A percentile compares a stretch with the other conserved stretches of the same genome.
phyloP scores from a whole-genome alignment of 2,329 filamentous ascomycete genomes.

The Calonectria montana region DNA sequence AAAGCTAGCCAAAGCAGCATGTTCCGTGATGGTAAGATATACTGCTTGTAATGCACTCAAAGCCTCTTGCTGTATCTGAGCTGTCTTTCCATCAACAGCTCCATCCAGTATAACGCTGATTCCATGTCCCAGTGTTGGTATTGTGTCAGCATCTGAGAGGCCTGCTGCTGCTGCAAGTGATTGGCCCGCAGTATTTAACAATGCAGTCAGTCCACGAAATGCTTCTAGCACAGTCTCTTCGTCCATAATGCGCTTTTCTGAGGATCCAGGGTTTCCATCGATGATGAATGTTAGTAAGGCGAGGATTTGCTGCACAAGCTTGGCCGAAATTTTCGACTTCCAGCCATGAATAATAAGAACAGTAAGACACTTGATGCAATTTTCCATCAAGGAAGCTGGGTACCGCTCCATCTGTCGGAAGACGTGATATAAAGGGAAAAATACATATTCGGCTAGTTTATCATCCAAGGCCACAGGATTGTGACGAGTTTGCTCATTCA shows the following conservation, averaged over 20 bases:
- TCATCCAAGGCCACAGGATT: slow-evolving; percentile 72
- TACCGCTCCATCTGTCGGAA: slow-evolving; percentile 81
- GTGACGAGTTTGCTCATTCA: slow-evolving; percentile 55
- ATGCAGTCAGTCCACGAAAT: slow-evolving; percentile 74
- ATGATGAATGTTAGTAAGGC: slow-evolving; percentile 86
- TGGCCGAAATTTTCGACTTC: slow-evolving; percentile 75
- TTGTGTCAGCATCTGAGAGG: slow-evolving; percentile 67
- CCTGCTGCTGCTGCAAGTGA: slow-evolving; percentile 61
- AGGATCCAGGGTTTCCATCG: slow-evolving; percentile 73
- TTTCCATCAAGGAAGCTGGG: slow-evolving; percentile 78
- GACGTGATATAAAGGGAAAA: slow-evolving; percentile 91
- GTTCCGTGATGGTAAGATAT: slow-evolving; percentile 73
- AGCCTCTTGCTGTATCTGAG: slow-evolving; percentile 78
- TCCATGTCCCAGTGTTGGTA: slow-evolving; percentile 85
- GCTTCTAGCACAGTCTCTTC: slow-evolving; percentile 82
- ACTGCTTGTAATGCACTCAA: slow-evolving; percentile 72
- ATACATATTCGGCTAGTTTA: slow-evolving; percentile 92
- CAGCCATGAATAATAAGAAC: slow-evolving; percentile 83
- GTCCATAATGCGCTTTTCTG: slow-evolving; percentile 58
- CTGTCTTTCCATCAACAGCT: slow-evolving; percentile 71
- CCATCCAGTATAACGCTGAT: slow-evolving; percentile 84
- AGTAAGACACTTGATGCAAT: slow-evolving; percentile 79
- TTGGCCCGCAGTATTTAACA: slow-evolving; percentile 71
- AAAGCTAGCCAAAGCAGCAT: slow-evolving; percentile 83
- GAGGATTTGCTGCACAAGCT: slow-evolving; percentile 85